Evolutionary conservation across 768 basidiomycete genomes (phyloP), one percentile per base, ranked within the genome.

Genomic region (Termitomyces sp.): DNA sequence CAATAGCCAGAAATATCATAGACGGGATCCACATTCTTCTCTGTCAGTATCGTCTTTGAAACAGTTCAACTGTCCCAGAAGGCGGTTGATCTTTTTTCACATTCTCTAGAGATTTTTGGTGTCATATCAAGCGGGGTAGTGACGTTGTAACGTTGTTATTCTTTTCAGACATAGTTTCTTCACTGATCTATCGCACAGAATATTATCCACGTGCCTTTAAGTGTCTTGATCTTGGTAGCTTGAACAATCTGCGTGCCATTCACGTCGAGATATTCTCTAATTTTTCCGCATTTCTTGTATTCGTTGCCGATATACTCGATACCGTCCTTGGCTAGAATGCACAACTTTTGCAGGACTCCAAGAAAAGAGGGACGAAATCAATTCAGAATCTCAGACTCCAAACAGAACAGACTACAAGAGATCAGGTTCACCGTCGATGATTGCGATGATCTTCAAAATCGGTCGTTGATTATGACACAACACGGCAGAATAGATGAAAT

Each of bases 11-110:
- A n/a, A n/a, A n/a, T n/a, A n/a, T n/a, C n/a, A n/a, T n/a, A n/a
- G n/a, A n/a, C n/a, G n/a, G 7, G 17, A 49, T 35, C 21, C 45
- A 34, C 35, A n/a, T 11, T 53, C 56, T n/a, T 49, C 15, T 1
- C 19, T 57, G 41, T 53, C 40, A 3, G 19, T 53, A 28, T 48
- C 56, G 19, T 51, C 40, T n/a, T 46, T 57, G 15, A 52, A 30
- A 41, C 45, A 45, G 24, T 48, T 47, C 30, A 4, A 26, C 30
- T 40, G n/a, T n/a, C n/a, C 10, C 49, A 56, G n/a, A 6, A 12
- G 7, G 1, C 44, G 3, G 24, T 56, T 21, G 37, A 56, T 38
- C 38, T 44, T 17, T 17, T 24, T 17, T 17, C 34, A 28, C 2
- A 3, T 17, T 51, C 55, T 2, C 43, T 56, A 4, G 45, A 48